Base-by-base conservation (phyloP, 306 rosid species). In the Fragaria vesca region DNA sequence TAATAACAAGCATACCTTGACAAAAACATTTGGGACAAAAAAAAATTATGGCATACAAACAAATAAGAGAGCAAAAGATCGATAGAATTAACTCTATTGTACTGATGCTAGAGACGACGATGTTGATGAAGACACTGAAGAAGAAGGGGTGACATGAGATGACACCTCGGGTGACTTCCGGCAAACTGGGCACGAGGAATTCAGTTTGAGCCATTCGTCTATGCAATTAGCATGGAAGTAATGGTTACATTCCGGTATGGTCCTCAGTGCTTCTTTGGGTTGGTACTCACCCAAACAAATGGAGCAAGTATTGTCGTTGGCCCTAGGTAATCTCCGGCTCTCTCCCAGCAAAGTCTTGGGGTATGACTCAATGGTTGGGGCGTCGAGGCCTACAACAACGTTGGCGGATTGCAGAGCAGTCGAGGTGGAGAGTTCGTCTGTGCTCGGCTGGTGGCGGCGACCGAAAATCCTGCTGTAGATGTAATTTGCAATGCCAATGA, bases 201-300 rank as follows among this genome's bases (percentile, higher is more conserved):
- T 91, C 86, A 88, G 73, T 78, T 77, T 88, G 26, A 91, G 93
- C 98, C 97, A 93, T 21, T 84, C 90, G 32, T 93, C 97, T 10
- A 91, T 73, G 67, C 96, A 91, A 7, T 55, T 63, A 18, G 76
- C 88, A 73, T 91, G 97, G 78, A 90, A 93, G 74, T 88, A 88
- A 54, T 90, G 98, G 40, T 73, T 83, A 55, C 97, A 93, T 13
- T 86, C 85, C 0, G 96, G 97, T 62, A 93, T 91, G 50, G 88
- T 85, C 78, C 97, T 84, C 32, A 94, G 48, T 0, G 79, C 73
- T 40, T 94, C 94, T 55, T 84, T 90, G 10, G 96, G 76, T 51
- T 91, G 82, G 26, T 91, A 91, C 55, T 93, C 96, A 1, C 86
- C 66, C 13, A 91, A 52, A 69, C 96, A 93, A n/a, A 89, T 91